phyloP scores from a whole-genome alignment of 1,284 basidiomycete genomes.

The Tylopilus sp. region DNA sequence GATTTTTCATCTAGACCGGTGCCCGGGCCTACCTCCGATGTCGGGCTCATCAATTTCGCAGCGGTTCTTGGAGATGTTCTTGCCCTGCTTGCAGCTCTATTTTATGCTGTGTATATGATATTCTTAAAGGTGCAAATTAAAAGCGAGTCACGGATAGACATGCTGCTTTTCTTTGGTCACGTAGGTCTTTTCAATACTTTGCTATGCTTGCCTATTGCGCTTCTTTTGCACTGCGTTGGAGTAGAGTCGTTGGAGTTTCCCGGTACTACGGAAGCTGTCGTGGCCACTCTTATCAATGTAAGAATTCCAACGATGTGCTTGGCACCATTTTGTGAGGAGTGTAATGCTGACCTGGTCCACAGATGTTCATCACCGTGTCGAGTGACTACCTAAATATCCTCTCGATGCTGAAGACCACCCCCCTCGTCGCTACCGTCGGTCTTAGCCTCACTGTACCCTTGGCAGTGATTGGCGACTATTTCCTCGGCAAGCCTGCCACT shows the following conservation, averaged over 20 bases:
- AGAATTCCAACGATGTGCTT: constrained; percentile 22
- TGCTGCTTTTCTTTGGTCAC: constrained; percentile 93
- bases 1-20: constrained; percentile 45
- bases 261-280: constrained; percentile 51
- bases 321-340: no score
- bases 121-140: constrained; percentile 86
- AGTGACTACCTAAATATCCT: constrained; percentile 87
- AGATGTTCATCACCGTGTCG: constrained; percentile 84
- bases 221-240: constrained; percentile 75
- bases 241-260: constrained; percentile 80
- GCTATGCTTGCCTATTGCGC: constrained; percentile 76
- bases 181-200: constrained; percentile 90
- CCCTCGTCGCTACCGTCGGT: constrained; percentile 89
- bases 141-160: constrained; percentile 82
- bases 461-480: constrained; percentile 77
- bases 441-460: constrained; percentile 94
- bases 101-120: constrained; percentile 91
- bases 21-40: constrained; percentile 16
- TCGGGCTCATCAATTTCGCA: constrained; percentile 19
- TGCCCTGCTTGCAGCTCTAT: constrained; percentile 77
- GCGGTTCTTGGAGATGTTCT: constrained; percentile 72
- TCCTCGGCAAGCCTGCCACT: constrained; percentile 56
- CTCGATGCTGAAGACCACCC: constrained; percentile 97
- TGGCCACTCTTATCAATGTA: constrained; percentile 75
- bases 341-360: background rate